Evolutionary conservation across 495 filamentous ascomycete genomes (phyloP).

Genomic region (Talaromyces proteolyticus): DNA sequence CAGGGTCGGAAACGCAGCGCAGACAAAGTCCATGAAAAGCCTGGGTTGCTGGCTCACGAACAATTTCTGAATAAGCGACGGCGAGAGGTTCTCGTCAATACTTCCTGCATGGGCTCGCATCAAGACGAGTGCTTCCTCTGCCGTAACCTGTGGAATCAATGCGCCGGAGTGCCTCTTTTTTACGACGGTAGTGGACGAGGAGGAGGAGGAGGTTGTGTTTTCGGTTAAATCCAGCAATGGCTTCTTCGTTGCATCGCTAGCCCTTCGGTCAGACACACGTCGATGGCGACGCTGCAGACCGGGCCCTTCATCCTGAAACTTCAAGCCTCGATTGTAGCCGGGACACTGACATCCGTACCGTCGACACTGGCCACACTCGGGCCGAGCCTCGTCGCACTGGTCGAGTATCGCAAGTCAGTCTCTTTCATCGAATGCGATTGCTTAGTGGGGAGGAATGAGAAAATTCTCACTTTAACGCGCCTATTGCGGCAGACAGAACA

Average conservation of each 20-base stretch:
- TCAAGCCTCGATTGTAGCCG: conserved; percentile 11
- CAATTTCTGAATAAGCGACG: conserved; percentile 18
- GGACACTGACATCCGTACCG: conserved; percentile 19
- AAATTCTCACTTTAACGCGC: conserved; percentile 19
- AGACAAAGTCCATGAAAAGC: conserved; percentile 20
- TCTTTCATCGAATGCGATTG: background rate
- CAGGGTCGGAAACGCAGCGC: conserved; percentile 19
- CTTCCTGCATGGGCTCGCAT: conserved; percentile 3
- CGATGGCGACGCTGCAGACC: conserved; percentile 16
- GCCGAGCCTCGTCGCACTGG: conserved; percentile 25
- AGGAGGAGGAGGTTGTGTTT: background rate
- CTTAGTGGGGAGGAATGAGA: background rate
- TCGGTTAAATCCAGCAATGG: background rate
- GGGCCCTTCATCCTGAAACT: conserved; percentile 19
- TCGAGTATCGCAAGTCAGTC: background rate
- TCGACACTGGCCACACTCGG: conserved; percentile 24
- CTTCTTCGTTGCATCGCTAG: background rate
- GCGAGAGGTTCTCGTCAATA: conserved; percentile 17
- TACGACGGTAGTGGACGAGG: background rate
- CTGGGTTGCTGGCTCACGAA: conserved; percentile 18
- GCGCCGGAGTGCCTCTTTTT: background rate
- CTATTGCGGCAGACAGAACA: conserved; percentile 26
- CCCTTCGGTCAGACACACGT: conserved; percentile 1
- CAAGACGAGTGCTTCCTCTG: conserved; percentile 2
- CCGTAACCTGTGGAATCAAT: background rate